phyloP scores from a whole-genome alignment of 2,329 filamentous ascomycete species.

The Lasiodiplodia sp. region DNA sequence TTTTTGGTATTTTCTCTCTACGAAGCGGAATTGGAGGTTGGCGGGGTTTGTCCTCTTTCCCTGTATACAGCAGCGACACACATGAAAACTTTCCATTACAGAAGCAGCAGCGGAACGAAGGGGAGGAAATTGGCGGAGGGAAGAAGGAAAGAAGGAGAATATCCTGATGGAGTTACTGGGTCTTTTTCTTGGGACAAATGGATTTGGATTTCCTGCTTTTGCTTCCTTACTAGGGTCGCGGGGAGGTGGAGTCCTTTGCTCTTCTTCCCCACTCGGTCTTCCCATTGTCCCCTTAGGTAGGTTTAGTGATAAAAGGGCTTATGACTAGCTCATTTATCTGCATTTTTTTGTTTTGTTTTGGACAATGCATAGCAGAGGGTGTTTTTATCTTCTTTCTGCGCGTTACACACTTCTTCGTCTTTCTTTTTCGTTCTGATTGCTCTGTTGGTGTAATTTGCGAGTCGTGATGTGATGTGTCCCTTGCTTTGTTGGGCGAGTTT shows the following conservation, averaged over 20 bases:
- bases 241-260: background rate
- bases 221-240: background rate
- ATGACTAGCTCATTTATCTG: background rate
- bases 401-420: background rate
- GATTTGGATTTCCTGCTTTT: background rate
- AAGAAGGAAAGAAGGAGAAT: background rate
- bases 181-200: background rate
- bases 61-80: background rate
- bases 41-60: background rate
- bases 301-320: background rate
- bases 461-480: background rate
- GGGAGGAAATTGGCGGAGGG: background rate
- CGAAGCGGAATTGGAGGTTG: background rate
- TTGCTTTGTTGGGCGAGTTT: background rate
- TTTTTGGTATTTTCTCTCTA: background rate
- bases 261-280: background rate
- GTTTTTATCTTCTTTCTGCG: background rate
- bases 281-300: background rate
- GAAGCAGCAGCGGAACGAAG: background rate
- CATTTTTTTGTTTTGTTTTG: background rate
- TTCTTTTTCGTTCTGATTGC: background rate
- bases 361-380: background rate
- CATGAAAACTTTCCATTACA: background rate
- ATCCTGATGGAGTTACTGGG: constrained; percentile 1
- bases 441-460: background rate